These are phyloP conservation scores for Diophrys appendiculata DNA, from an alignment of 73 alveolate genomes.

Conservation along the genomic window DNA sequence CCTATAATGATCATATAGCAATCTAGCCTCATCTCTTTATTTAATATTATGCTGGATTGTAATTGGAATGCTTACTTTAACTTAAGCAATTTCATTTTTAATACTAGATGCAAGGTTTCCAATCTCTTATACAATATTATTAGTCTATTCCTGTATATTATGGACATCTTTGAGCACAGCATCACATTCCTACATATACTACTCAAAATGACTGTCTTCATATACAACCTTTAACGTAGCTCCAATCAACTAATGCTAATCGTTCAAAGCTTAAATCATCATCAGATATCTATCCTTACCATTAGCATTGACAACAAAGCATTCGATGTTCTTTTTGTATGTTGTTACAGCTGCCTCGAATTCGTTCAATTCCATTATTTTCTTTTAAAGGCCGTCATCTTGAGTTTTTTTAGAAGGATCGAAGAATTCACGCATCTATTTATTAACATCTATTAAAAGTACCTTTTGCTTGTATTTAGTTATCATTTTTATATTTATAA, in stretches of 20 bases:
- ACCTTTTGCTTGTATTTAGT: neutral
- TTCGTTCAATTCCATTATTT: neutral
- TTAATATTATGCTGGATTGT: no score
- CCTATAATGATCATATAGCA: neutral
- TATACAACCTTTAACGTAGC: neutral
- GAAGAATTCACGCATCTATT: neutral
- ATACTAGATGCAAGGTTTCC: neutral
- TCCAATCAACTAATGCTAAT: neutral
- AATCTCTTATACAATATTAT: neutral
- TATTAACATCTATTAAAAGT: no score
- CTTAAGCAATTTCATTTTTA: neutral
- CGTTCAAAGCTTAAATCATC: no score
- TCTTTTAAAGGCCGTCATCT: neutral
- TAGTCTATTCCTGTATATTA: neutral
- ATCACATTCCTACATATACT: neutral
- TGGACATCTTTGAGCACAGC: neutral
- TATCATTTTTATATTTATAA: neutral
- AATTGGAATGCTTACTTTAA: no score
- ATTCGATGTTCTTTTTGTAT: neutral
- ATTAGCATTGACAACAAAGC: neutral
- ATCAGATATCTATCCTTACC: no score
- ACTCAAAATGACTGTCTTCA: neutral
- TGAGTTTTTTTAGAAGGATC: neutral
- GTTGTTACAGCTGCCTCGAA: neutral
- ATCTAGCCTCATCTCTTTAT: neutral